Conservation (phyloP, 2,329 filamentous ascomycete species). For the Shiraia bambusicola region DNA sequence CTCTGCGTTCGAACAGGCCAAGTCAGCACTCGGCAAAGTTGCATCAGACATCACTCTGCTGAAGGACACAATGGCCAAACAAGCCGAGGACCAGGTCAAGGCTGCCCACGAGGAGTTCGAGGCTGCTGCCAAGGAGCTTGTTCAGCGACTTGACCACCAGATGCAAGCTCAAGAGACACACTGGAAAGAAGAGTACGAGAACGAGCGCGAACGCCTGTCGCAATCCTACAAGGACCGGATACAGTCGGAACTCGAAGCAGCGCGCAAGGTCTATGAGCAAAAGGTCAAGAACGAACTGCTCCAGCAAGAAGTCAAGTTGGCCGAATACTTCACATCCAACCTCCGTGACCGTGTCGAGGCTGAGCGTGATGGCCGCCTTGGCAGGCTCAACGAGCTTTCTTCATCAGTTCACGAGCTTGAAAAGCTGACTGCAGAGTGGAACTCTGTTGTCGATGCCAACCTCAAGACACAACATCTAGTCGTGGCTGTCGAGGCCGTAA, state of each 20-base stretch:
- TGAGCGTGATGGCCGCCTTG: slow-evolving; percentile 82
- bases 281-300: slow-evolving; percentile 81
- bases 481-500: slow-evolving; percentile 91
- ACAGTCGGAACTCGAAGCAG: slow-evolving; percentile 74
- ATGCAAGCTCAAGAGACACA: slow-evolving; percentile 78
- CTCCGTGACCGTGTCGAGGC: slow-evolving; percentile 81
- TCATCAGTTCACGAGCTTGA: slow-evolving; percentile 79
- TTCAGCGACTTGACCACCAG: slow-evolving; percentile 80
- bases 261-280: slow-evolving; percentile 78
- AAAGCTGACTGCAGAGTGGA: slow-evolving; percentile 85
- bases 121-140: slow-evolving; percentile 80
- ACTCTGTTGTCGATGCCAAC: slow-evolving; percentile 84
- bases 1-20: slow-evolving; percentile 78
- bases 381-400: slow-evolving; percentile 80
- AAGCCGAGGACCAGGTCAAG: slow-evolving; percentile 73
- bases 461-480: slow-evolving; percentile 94
- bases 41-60: slow-evolving; percentile 75
- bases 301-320: slow-evolving; percentile 86
- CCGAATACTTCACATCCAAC: slow-evolving; percentile 77
- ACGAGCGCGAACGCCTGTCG: slow-evolving; percentile 78
- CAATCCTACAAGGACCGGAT: slow-evolving; percentile 78
- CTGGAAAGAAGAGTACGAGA: slow-evolving; percentile 86
- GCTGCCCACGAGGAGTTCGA: slow-evolving; percentile 77
- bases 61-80: slow-evolving; percentile 67
- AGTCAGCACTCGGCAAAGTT: slow-evolving; percentile 76